These are phyloP conservation scores for Potentilla sterilis DNA, from an alignment of 306 rosid species.

Conservation along the genomic window DNA sequence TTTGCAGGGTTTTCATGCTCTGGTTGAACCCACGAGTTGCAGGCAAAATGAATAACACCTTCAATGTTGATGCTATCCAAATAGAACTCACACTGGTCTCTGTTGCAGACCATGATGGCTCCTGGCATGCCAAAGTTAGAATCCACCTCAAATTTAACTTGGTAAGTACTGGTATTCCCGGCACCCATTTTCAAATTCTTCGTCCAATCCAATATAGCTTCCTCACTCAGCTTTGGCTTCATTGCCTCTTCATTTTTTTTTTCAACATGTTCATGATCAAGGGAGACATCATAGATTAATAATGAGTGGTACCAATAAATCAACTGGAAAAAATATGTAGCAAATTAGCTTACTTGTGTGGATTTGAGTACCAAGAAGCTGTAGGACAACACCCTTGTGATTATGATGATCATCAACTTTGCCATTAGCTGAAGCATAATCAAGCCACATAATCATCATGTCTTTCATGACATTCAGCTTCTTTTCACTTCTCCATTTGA, in stretches of 20 bases:
- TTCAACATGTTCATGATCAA: neutral
- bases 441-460: slow-evolving; percentile 13
- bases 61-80: slow-evolving; percentile 34
- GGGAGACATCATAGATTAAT: neutral
- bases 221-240: slow-evolving; percentile 41
- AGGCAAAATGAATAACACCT: slow-evolving; percentile 22
- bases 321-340: neutral
- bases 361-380: slow-evolving; percentile 42
- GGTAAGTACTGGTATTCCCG: slow-evolving; percentile 11
- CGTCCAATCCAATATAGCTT: slow-evolving; percentile 28
- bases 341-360: slow-evolving; percentile 25
- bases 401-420: neutral
- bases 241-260: slow-evolving; percentile 21
- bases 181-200: neutral
- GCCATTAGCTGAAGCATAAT: neutral
- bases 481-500: neutral
- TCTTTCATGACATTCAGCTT: neutral
- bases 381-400: slow-evolving; percentile 28
- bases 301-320: neutral
- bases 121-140: slow-evolving; percentile 47
- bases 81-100: slow-evolving; percentile 34
- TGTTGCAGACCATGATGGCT: slow-evolving; percentile 31
- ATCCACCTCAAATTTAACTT: slow-evolving; percentile 38
- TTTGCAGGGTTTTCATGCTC: slow-evolving; percentile 1
- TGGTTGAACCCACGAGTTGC: slow-evolving; percentile 58